A percentile compares a stretch with the other conserved stretches of the same genome.
Evolutionary conservation across 176 grass and related monocot genomes (phyloP).

Genomic region (Musa schizocarpa): DNA sequence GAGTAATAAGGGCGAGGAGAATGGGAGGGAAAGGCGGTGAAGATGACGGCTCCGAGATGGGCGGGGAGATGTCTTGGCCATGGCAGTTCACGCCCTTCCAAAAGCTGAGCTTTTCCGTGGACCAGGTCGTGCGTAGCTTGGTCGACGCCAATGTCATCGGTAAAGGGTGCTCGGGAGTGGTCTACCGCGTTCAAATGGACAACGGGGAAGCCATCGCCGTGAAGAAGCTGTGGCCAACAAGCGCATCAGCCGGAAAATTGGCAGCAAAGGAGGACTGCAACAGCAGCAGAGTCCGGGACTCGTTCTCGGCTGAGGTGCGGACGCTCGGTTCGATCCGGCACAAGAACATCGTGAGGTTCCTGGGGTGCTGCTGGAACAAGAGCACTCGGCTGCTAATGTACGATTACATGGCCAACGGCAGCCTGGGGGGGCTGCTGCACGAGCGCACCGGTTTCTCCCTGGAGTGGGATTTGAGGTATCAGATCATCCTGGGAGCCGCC

Average conservation of each 20-base stretch:
- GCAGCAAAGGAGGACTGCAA: conserved; percentile 28
- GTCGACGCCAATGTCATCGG: conserved; percentile 88
- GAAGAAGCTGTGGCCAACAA: conserved; percentile 84
- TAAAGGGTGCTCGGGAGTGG: conserved; percentile 82
- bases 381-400: conserved; percentile 83
- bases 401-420: conserved; percentile 97
- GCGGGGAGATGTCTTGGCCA: conserved; percentile 64
- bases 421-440: conserved; percentile 81
- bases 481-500: conserved; percentile 72
- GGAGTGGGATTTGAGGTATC: conserved; percentile 85
- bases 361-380: conserved; percentile 95
- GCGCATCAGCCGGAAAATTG: background rate
- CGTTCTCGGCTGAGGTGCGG: conserved; percentile 89
- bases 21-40: conserved; percentile 36
- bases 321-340: conserved; percentile 89
- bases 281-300: conserved; percentile 49
- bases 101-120: conserved; percentile 87
- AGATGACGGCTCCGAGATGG: conserved; percentile 33
- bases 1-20: conserved; percentile 48
- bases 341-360: conserved; percentile 96
- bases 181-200: conserved; percentile 82
- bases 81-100: conserved; percentile 99
- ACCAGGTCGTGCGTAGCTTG: conserved; percentile 70
- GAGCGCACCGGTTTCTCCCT: conserved; percentile 64
- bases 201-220: conserved; percentile 87